Percentiles rank a stretch among this genome's conserved stretches.
phyloP scores from a whole-genome alignment of 2,329 filamentous ascomycete genomes.

The Didymella sp. region DNA sequence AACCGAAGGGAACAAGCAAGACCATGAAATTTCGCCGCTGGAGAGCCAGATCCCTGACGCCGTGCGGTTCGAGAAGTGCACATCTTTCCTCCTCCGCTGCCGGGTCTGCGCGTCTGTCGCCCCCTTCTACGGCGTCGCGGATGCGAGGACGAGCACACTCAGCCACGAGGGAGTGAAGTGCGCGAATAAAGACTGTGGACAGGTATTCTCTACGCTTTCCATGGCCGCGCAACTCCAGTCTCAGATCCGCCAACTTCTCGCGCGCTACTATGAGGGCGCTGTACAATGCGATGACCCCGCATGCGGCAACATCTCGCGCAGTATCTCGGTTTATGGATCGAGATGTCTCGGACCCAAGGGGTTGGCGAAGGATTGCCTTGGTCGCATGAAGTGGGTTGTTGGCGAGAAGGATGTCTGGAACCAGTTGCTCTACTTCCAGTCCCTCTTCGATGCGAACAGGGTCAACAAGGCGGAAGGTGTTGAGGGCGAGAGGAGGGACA shows the following conservation, averaged over 20 bases:
- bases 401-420: slow-evolving; percentile 92
- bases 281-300: slow-evolving; percentile 87
- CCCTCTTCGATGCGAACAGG: slow-evolving; percentile 89
- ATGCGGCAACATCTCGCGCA: slow-evolving; percentile 84
- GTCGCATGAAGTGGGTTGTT: slow-evolving; percentile 87
- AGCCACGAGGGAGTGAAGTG: slow-evolving; percentile 80
- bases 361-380: slow-evolving; percentile 81
- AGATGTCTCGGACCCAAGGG: slow-evolving; percentile 88
- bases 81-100: slow-evolving; percentile 79
- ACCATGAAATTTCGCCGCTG: slow-evolving; percentile 74
- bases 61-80: slow-evolving; percentile 83
- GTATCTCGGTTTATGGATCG: slow-evolving; percentile 91
- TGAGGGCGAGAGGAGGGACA: slow-evolving; percentile 60
- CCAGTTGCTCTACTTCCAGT: slow-evolving; percentile 86
- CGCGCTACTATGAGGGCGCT: slow-evolving; percentile 91
- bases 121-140: slow-evolving; percentile 75
- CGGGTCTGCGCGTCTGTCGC: slow-evolving; percentile 76
- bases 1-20: slow-evolving; percentile 55
- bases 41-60: slow-evolving; percentile 94
- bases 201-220: slow-evolving; percentile 71
- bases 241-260: slow-evolving; percentile 78
- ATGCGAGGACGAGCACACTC: slow-evolving; percentile 53
- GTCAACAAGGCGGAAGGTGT: slow-evolving; percentile 63
- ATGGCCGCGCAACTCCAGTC: slow-evolving; percentile 87
- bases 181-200: slow-evolving; percentile 66